Conservation (phyloP, 2,329 filamentous ascomycete genomes). For the Calonectria leucothoes region DNA sequence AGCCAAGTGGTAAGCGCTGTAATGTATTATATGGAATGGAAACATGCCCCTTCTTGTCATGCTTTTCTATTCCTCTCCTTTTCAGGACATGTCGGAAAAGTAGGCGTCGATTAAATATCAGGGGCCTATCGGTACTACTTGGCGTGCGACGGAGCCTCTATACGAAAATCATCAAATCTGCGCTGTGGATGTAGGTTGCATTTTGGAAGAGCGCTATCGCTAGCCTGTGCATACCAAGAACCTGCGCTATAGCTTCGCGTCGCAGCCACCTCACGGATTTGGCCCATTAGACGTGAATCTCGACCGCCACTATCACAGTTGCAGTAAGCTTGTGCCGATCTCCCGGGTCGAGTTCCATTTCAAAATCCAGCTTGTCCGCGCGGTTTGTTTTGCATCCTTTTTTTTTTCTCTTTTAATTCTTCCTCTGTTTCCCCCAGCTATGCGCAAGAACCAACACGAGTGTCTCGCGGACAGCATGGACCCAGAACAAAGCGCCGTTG, state of each 20-base stretch:
- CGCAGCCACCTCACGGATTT: slow-evolving; percentile 2
- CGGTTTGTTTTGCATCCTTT: not conserved
- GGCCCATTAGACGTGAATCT: not conserved
- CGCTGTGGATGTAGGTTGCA: not conserved
- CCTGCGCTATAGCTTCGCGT: not conserved
- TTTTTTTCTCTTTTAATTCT: not conserved
- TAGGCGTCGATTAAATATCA: no score
- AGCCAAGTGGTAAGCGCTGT: no score
- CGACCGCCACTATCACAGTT: not conserved
- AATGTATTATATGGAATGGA: not conserved
- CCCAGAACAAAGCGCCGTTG: slow-evolving; percentile 38
- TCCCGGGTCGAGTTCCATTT: not conserved
- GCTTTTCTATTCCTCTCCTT: not conserved
- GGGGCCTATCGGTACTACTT: not conserved
- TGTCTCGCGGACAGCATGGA: slow-evolving; percentile 33
- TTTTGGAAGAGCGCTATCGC: not conserved
- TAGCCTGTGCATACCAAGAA: not conserved
- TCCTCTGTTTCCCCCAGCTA: not conserved
- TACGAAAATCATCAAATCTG: not conserved
- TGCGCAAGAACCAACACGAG: not conserved
- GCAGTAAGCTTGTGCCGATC: not conserved
- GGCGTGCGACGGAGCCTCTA: not conserved
- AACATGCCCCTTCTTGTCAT: not conserved
- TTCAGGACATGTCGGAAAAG: not conserved
- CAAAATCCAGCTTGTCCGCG: not conserved